Percentiles rank a stretch among this genome's conserved stretches.
These are phyloP conservation scores for Coniochaeta sp. DNA, from an alignment of 2,329 filamentous ascomycete genomes.

Conservation along the genomic window DNA sequence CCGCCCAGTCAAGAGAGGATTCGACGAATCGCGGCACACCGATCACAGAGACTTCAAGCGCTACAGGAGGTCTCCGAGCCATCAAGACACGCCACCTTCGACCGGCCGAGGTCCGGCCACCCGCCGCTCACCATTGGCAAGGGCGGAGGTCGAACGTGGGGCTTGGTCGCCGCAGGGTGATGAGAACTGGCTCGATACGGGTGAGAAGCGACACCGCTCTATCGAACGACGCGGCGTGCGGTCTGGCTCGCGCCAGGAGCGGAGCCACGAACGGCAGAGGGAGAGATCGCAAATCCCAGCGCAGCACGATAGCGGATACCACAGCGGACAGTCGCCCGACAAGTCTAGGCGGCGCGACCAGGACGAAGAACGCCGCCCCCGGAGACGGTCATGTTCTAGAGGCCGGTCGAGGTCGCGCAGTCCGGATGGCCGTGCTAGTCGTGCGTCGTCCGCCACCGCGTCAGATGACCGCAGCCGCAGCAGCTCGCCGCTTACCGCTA, in stretches of 20 bases:
- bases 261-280: background rate
- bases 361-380: background rate
- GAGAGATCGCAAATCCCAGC: constrained; percentile 3
- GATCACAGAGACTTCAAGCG: background rate
- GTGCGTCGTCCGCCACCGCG: background rate
- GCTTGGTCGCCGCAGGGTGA: constrained; percentile 16
- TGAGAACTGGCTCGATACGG: constrained; percentile 6
- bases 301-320: constrained; percentile 20
- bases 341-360: constrained; percentile 1
- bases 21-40: background rate
- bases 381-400: background rate
- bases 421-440: background rate
- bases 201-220: background rate
- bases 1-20: background rate
- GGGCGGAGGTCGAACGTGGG: constrained; percentile 3
- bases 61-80: background rate
- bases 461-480: background rate
- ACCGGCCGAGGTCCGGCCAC: background rate
- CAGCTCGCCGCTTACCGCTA: constrained; percentile 1
- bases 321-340: constrained; percentile 17
- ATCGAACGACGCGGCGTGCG: background rate
- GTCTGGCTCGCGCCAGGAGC: background rate
- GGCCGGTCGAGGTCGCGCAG: background rate
- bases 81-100: background rate
- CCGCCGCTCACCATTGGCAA: background rate